phyloP scores from a whole-genome alignment of 768 basidiomycete species.

The Artomyces pyxidatus region DNA sequence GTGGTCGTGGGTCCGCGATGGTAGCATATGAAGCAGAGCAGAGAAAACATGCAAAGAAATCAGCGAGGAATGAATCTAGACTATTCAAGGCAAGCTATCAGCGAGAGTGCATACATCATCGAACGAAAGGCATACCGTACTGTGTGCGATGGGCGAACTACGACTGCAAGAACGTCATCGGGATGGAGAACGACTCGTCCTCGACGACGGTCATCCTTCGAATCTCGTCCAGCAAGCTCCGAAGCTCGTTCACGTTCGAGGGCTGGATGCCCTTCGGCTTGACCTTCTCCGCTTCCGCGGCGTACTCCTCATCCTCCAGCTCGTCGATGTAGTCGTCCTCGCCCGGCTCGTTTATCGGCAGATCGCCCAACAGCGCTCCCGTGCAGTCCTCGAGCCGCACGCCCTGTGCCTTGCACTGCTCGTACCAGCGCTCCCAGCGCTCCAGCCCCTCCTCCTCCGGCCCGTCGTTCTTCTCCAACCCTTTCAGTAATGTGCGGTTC shows the following conservation, averaged over 20 bases:
- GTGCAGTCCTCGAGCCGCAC: constrained; percentile 73
- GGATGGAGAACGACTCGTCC: not conserved
- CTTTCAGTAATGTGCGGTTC: constrained; percentile 43
- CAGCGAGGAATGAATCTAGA: not conserved
- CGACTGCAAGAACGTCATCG: not conserved
- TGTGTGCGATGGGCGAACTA: no score
- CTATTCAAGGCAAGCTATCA: not conserved
- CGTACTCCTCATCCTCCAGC: constrained; percentile 24
- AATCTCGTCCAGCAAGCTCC: constrained; percentile 13
- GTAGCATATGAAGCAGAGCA: no score
- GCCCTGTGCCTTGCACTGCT: constrained; percentile 36
- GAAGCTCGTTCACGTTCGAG: constrained; percentile 14
- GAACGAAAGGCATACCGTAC: no score
- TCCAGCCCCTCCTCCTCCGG: constrained; percentile 32
- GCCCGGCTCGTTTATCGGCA: constrained; percentile 21
- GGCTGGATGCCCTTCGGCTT: constrained; percentile 16
- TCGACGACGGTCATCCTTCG: constrained; percentile 12
- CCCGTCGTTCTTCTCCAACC: constrained; percentile 48
- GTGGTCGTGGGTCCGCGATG: not conserved
- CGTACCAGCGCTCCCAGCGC: constrained; percentile 70
- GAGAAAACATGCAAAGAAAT: not conserved
- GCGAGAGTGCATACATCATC: no score
- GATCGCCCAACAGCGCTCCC: constrained; percentile 48
- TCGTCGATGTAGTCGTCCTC: constrained; percentile 27
- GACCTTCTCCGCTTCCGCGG: constrained; percentile 24